phyloP scores from a whole-genome alignment of 1,139 yeast species.

The Geotrichum carabidarum region DNA sequence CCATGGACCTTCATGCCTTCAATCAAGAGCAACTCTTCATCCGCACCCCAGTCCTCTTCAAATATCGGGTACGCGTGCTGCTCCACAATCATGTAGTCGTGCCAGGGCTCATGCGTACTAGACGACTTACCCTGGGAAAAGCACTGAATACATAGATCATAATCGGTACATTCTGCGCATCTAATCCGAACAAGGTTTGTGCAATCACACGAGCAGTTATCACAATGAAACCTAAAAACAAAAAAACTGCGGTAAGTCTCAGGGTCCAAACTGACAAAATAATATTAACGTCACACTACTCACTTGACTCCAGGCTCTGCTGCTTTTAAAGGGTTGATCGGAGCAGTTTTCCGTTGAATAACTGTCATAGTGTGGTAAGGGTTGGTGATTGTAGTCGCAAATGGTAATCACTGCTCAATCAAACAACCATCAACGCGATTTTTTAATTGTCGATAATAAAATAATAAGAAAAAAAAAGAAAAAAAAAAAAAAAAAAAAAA shows the following conservation, averaged over 20 bases:
- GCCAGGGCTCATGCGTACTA: slow-evolving; percentile 90
- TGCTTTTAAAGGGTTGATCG: slow-evolving; percentile 31
- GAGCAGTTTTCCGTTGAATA: slow-evolving; percentile 36
- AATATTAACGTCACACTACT: slow-evolving; percentile 21
- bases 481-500: too few relatives aligned
- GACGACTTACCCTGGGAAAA: slow-evolving; percentile 78
- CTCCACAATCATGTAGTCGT: slow-evolving; percentile 85
- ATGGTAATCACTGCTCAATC: too few relatives aligned
- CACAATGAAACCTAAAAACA: slow-evolving; percentile 64
- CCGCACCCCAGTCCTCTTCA: slow-evolving; percentile 95
- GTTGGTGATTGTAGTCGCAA: not conserved
- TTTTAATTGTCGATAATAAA: not conserved
- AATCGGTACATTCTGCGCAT: slow-evolving; percentile 90
- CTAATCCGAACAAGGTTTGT: slow-evolving; percentile 83
- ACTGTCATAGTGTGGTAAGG: slow-evolving; percentile 33
- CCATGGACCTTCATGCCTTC: slow-evolving; percentile 77
- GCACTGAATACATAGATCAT: slow-evolving; percentile 94
- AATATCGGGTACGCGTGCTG: slow-evolving; percentile 94
- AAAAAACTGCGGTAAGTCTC: slow-evolving; percentile 1
- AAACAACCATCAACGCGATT: too few relatives aligned
- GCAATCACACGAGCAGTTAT: slow-evolving; percentile 90
- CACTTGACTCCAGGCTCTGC: slow-evolving; percentile 40
- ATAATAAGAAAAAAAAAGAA: not conserved
- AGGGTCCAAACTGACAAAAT: slow-evolving; percentile 57
- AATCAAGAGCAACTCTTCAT: slow-evolving; percentile 79